A percentile compares a stretch with the other conserved stretches of the same genome.
phyloP scores from a whole-genome alignment of 164 flowering plant genomes.

The Piper betle region DNA sequence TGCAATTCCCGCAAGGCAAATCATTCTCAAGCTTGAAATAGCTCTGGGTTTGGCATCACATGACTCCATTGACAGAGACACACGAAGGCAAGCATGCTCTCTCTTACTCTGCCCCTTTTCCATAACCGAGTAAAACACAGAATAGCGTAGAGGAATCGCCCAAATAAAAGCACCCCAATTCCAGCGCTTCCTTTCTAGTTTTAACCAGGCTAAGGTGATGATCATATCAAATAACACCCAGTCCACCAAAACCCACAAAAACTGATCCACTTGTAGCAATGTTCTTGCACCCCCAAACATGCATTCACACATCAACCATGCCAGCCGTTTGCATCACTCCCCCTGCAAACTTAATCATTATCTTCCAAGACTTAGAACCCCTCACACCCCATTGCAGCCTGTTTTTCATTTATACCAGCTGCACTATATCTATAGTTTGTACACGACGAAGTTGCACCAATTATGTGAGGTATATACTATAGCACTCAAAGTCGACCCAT shows the following conservation, averaged over 20 bases:
- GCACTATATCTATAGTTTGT: neutral
- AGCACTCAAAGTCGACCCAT: neutral
- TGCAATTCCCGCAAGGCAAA: neutral
- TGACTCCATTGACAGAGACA: neutral
- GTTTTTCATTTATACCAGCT: too few species aligned
- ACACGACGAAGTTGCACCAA: slow-evolving; percentile 1
- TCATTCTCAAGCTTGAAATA: neutral
- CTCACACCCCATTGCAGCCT: too few species aligned
- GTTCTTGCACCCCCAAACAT: neutral
- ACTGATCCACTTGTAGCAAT: neutral
- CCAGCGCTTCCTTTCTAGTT: neutral
- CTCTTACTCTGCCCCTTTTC: neutral
- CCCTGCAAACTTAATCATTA: neutral
- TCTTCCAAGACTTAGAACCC: neutral
- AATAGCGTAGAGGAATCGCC: neutral
- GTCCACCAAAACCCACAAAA: neutral
- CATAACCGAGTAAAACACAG: neutral
- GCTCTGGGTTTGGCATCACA: neutral
- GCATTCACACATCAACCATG: too few species aligned
- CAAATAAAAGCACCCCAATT: neutral
- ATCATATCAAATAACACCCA: neutral
- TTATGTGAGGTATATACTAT: too few species aligned
- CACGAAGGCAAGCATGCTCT: neutral
- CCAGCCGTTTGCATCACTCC: neutral
- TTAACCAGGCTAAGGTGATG: neutral